Percentiles rank a stretch among this genome's conserved stretches.
Conservation (phyloP, 2,329 filamentous ascomycete genomes). For the Apiospora koreana region DNA sequence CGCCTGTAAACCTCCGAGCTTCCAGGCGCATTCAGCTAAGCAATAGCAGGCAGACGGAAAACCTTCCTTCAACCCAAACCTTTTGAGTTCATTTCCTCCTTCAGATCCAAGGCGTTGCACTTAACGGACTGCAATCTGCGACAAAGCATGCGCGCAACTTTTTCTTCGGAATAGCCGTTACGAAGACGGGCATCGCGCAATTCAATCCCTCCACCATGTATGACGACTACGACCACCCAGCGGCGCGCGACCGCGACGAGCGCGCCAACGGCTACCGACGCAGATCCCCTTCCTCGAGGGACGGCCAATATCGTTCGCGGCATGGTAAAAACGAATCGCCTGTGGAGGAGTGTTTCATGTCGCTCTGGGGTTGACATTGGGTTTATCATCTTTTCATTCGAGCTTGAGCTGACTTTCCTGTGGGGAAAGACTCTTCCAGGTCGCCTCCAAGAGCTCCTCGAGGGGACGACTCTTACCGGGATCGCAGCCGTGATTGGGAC, state of each 20-base stretch:
- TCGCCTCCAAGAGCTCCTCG: conserved; percentile 30
- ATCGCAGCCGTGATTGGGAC: conserved; percentile 20
- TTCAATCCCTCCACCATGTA: conserved; percentile 26
- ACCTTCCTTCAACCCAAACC: background rate
- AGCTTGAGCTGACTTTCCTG: conserved; percentile 35
- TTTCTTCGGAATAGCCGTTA: background rate
- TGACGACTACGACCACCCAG: conserved; percentile 32
- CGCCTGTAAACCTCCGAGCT: conserved; percentile 8
- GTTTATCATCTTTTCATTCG: conserved; percentile 12
- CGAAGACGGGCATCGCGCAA: background rate
- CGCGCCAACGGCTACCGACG: conserved; percentile 26
- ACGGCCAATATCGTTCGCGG: conserved; percentile 34
- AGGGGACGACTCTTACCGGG: conserved; percentile 28
- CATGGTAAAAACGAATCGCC: conserved; percentile 38
- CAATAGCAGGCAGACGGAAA: background rate
- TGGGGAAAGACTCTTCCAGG: conserved; percentile 36
- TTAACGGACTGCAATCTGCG: background rate
- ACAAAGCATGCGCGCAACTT: background rate
- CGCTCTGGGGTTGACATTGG: conserved; percentile 18
- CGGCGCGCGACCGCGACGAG: conserved; percentile 30
- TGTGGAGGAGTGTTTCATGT: conserved; percentile 26
- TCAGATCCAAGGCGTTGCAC: background rate
- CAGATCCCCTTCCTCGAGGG: conserved; percentile 31
- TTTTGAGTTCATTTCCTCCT: background rate
- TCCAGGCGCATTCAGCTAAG: background rate